Percentiles rank a stretch among this genome's conserved stretches.
These are phyloP conservation scores for Diutina mesorugosa DNA, from an alignment of 1,139 yeast genomes.

Conservation along the genomic window DNA sequence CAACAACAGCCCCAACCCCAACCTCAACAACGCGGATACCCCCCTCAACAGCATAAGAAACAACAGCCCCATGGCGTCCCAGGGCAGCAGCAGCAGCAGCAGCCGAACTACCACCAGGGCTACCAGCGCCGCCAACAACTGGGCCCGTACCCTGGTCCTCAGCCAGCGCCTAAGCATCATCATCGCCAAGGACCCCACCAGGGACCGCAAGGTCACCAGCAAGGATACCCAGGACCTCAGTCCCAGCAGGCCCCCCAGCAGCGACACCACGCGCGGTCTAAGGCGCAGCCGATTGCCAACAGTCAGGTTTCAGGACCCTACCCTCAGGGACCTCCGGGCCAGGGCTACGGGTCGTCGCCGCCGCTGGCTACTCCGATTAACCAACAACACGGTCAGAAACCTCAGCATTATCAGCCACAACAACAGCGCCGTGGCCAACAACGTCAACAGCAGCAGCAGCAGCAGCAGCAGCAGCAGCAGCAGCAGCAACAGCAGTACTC, in stretches of 20 bases:
- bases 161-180: background rate
- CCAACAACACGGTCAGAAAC: background rate
- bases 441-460: background rate
- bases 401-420: background rate
- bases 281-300: background rate
- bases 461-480: background rate
- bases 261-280: background rate
- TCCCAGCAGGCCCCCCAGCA: background rate
- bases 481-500: background rate
- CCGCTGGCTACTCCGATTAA: background rate
- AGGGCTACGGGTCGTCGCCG: background rate
- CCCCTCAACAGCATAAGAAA: constrained; percentile 6
- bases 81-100: constrained; percentile 4
- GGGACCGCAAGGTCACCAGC: background rate
- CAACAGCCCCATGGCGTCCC: constrained; percentile 1
- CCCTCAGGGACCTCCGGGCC: background rate
- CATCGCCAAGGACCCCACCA: background rate
- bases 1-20: constrained; percentile 1
- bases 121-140: background rate
- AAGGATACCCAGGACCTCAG: background rate
- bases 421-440: background rate
- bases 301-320: background rate
- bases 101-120: background rate
- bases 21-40: constrained; percentile 4
- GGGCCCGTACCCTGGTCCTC: background rate